Evolutionary conservation across 192 early-diverging fungal species (phyloP), one percentile per base, ranked within the genome.

Genomic region (Chytriomyces hyalinus): DNA sequence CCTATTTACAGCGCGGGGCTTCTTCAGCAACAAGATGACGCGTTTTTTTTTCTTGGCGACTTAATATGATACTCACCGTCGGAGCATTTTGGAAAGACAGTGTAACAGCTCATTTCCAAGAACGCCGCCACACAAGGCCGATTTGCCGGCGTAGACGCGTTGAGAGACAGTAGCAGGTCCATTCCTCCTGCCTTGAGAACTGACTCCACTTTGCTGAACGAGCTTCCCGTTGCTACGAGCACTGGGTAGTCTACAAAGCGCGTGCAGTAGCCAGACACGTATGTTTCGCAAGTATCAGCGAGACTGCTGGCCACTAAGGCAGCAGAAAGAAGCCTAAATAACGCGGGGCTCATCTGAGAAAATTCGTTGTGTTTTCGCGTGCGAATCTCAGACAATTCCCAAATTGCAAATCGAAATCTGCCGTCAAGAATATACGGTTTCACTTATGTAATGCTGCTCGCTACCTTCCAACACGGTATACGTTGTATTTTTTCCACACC

Each of bases 221-320:
- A 24, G 26, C 26, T 64, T 64, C n/a, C 26, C 11, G 10, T 26
- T 26, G 62, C n/a, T 11, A 64, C 3, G 26, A 22, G 26, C 11
- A 64, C 62, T 1, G 62, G 62, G 26, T 64, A 64, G 3, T 64
- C 26, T 3, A 64, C 26, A 28, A 5, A 64, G 2, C 26, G 62
- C 11, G 62, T 24, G 5, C 62, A 64, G 62, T 64, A 64, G 15
- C 62, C 62, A 26, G n/a, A 11, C 15, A 26, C 10, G 26, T 64
- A 64, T 10, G 26, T 11, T 64, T 17, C 62, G 26, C 62, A 64
- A 17, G 62, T 22, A 11, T 17, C n/a, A 22, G 62, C 62, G 26
- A 24, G 62, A 64, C n/a, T 15, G 62, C n/a, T 64, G 15, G 62
- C 62, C 10, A 64, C 10, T 64, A 64, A 24, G 53, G 15, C 53